Percentiles rank a stretch among this genome's conserved stretches.
These are phyloP conservation scores for Straminergon stramineum DNA, from an alignment of 225 moss, liverwort and hornwort genomes.

Conservation along the genomic window DNA sequence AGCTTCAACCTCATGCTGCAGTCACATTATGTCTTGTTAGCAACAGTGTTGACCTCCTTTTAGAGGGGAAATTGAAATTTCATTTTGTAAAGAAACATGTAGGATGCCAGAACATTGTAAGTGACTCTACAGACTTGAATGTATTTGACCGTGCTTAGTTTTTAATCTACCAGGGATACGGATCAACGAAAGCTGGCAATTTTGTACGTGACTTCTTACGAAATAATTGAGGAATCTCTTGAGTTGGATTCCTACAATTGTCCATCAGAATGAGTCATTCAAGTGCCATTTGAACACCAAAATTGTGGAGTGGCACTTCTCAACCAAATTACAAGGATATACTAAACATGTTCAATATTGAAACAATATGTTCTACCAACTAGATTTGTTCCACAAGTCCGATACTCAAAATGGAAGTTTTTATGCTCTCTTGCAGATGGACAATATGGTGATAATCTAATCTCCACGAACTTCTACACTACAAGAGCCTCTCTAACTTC, in stretches of 20 bases:
- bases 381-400: too few species aligned
- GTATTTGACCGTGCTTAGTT: not conserved
- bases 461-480: not conserved
- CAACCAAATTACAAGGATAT: not conserved
- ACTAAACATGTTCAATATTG: not conserved
- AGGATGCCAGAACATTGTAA: not conserved
- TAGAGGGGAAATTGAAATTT: not conserved
- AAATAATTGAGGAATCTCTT: not conserved
- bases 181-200: not conserved
- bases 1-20: slow-evolving; percentile 4
- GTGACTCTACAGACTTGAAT: not conserved
- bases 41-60: not conserved
- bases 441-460: not conserved
- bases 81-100: not conserved
- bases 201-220: not conserved
- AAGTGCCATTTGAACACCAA: not conserved
- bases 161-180: not conserved
- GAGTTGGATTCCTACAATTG: not conserved
- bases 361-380: not conserved
- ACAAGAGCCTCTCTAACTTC: not conserved
- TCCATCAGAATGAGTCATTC: not conserved
- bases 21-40: not conserved
- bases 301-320: not conserved
- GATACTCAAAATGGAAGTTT: not conserved
- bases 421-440: not conserved